Evolutionary conservation across 257 asterid species (phyloP).

Genomic region (Orobanche coerulescens): DNA sequence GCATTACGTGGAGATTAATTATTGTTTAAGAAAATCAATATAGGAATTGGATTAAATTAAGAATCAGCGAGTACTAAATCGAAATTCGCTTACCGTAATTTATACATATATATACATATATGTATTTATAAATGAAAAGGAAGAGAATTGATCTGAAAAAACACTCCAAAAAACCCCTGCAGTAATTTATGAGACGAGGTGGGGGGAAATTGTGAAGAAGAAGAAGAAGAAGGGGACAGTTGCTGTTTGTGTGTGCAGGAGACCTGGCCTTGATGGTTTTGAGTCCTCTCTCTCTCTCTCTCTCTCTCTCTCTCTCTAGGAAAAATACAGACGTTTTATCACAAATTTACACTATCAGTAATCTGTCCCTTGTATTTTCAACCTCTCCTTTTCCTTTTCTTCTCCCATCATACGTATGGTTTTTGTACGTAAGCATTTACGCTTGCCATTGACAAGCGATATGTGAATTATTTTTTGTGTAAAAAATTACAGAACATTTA

Average conservation of each 20-base stretch:
- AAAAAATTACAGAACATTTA: no score
- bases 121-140: conserved; percentile 18
- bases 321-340: no score
- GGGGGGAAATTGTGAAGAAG: conserved; percentile 15
- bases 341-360: no score
- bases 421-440: no score
- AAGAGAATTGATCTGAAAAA: conserved; percentile 28
- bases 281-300: no score
- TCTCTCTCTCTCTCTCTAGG: no score
- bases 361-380: no score
- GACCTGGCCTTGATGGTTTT: conserved; percentile 28
- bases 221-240: conserved; percentile 16
- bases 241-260: conserved; percentile 13
- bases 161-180: conserved; percentile 2
- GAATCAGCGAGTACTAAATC: conserved; percentile 25
- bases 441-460: no score
- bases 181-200: conserved; percentile 4
- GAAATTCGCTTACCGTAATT: conserved; percentile 19
- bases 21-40: conserved; percentile 18
- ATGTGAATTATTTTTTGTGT: no score
- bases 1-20: conserved; percentile 8
- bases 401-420: no score
- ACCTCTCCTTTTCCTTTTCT: no score
- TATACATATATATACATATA: neutral
- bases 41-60: conserved; percentile 26